phyloP scores from a whole-genome alignment of 768 basidiomycete genomes.

The Saitozyma podzolica region DNA sequence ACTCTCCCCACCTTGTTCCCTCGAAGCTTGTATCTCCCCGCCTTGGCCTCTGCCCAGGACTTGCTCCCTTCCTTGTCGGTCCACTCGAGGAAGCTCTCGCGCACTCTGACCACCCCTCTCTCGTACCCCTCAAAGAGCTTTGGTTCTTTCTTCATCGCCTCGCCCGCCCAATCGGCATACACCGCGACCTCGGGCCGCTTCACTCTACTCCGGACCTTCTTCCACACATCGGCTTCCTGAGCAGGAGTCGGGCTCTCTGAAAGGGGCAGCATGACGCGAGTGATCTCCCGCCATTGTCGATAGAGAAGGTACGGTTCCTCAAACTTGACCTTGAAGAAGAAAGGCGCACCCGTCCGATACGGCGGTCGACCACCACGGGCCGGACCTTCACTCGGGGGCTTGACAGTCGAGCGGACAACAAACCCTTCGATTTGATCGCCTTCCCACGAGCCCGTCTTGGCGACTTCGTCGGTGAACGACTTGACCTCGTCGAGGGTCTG shows the following conservation, averaged over 20 bases:
- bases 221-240: slow-evolving; percentile 28
- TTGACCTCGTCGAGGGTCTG: slow-evolving; percentile 67
- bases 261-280: slow-evolving; percentile 66
- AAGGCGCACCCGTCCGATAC: slow-evolving; percentile 74
- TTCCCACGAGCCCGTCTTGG: slow-evolving; percentile 71
- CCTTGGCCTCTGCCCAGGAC: slow-evolving; percentile 45
- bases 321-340: slow-evolving; percentile 99
- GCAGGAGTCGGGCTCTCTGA: slow-evolving; percentile 12
- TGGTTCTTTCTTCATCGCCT: slow-evolving; percentile 67
- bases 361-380: slow-evolving; percentile 56
- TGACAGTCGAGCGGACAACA: slow-evolving; percentile 77
- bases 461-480: slow-evolving; percentile 69
- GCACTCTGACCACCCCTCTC: slow-evolving; percentile 78
- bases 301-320: slow-evolving; percentile 99
- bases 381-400: slow-evolving; percentile 46
- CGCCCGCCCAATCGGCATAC: slow-evolving; percentile 80
- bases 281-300: slow-evolving; percentile 94
- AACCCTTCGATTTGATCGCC: slow-evolving; percentile 89
- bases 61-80: slow-evolving; percentile 59
- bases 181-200: slow-evolving; percentile 71
- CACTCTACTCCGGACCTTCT: slow-evolving; percentile 65
- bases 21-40: slow-evolving; percentile 49
- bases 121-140: slow-evolving; percentile 65
- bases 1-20: slow-evolving; percentile 36
- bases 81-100: slow-evolving; percentile 78